Evolutionary conservation across 1,284 basidiomycete species (phyloP).

Genomic region (Athelia psychrophila): DNA sequence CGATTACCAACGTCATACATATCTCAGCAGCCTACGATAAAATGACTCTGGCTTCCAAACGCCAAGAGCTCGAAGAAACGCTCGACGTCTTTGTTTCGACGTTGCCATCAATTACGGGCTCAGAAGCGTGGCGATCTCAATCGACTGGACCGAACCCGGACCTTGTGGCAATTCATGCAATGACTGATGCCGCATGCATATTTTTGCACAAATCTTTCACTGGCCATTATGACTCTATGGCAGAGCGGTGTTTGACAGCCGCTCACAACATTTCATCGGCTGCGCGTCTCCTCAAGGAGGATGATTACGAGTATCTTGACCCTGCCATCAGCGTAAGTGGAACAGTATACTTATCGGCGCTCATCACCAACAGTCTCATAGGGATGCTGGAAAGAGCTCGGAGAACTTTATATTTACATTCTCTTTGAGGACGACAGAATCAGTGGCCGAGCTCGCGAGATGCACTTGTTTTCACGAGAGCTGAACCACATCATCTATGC

Average conservation of each 20-base stretch:
- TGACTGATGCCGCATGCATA: conserved; percentile 48
- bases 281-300: conserved; percentile 42
- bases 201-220: conserved; percentile 41
- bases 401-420: conserved; percentile 36
- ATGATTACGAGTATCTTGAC: conserved; percentile 50
- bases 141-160: conserved; percentile 38
- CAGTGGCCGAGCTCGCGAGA: conserved; percentile 2
- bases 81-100: conserved; percentile 38
- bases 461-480: conserved; percentile 25
- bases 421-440: conserved; percentile 18
- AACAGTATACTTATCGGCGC: too few relatives aligned
- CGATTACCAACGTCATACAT: conserved; percentile 1
- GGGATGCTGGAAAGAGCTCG: conserved; percentile 39
- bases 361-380: conserved; percentile 9
- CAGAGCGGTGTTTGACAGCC: conserved; percentile 37
- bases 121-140: conserved; percentile 27
- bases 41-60: conserved; percentile 30
- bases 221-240: conserved; percentile 26
- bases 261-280: conserved; percentile 42
- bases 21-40: conserved; percentile 18
- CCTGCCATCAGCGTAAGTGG: conserved; percentile 19
- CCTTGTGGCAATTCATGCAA: conserved; percentile 46
- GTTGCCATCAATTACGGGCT: conserved; percentile 37
- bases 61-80: conserved; percentile 39
- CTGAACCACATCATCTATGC: conserved; percentile 28